Evolutionary conservation across 768 basidiomycete species (phyloP).

Genomic region (Lentinula aciculospora): DNA sequence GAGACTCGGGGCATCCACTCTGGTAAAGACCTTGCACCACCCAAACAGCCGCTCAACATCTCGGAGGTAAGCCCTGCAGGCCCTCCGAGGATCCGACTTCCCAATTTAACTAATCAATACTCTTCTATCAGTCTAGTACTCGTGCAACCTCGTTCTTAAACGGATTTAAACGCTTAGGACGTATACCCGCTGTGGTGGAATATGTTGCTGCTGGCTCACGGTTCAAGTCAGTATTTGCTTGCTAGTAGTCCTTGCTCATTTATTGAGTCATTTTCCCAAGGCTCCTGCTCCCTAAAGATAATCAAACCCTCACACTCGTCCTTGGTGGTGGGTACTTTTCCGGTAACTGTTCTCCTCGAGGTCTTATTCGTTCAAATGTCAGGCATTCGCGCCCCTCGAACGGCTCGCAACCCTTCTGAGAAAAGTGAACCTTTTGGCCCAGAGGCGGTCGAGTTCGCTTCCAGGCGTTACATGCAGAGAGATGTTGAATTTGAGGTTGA

Average conservation of each 20-base stretch:
- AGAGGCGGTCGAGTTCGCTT: conserved; percentile 79
- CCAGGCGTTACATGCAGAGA: conserved; percentile 83
- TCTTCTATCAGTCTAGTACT: conserved; percentile 40
- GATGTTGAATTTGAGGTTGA: conserved; percentile 94
- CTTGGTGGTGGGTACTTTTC: conserved; percentile 57
- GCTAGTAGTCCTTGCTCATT: conserved; percentile 1
- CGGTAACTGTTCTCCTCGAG: not conserved
- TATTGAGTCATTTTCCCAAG: conserved; percentile 28
- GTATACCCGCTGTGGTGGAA: conserved; percentile 82
- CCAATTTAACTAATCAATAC: conserved; percentile 5
- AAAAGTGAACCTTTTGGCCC: conserved; percentile 85
- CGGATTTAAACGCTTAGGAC: conserved; percentile 85
- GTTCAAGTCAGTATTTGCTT: conserved; percentile 64
- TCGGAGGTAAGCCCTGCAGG: conserved; percentile 64
- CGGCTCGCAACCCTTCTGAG: conserved; percentile 74
- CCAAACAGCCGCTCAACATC: conserved; percentile 82
- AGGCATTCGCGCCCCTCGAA: conserved; percentile 90
- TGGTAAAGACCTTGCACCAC: conserved; percentile 78
- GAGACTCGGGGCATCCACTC: conserved; percentile 87
- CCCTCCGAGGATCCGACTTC: not conserved
- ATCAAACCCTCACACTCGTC: conserved; percentile 89
- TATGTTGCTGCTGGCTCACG: conserved; percentile 93
- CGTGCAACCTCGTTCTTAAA: conserved; percentile 87
- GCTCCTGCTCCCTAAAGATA: conserved; percentile 84
- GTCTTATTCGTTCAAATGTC: not conserved